Evolutionary conservation across 2,329 filamentous ascomycete species (phyloP), one percentile per base, ranked within the genome.

Genomic region (Aspergillus fructus): DNA sequence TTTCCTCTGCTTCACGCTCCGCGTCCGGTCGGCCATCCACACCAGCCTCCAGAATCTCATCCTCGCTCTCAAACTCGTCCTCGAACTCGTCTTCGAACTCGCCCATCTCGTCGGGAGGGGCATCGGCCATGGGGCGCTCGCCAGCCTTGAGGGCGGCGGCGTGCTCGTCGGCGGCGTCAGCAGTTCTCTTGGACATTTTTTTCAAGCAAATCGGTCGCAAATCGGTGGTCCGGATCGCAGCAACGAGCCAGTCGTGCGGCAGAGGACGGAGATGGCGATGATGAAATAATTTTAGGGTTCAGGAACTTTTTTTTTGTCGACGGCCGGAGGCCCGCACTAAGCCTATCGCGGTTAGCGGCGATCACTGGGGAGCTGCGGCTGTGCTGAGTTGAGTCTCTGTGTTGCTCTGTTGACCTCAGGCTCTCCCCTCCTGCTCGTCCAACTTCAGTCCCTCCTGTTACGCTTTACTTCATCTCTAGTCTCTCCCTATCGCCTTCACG

Each of bases 41-140:
- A 60, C 93, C 93, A 4, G 94, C 93, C 78, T 97, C 93, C 59
- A 97, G 78, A 52, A 97, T 90, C 75, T 97, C 93, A 73, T 97
- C 93, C 68, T 89, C 88, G 66, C 87, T 96, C 81, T 97, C 93
- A 66, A 93, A 97, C 71, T 97, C 93, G 77, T 97, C 94, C 71
- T 96, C 94, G 62, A 96, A 97, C 65, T 97, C 90, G 65, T 85
- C 83, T 67, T 90, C 85, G 52, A 90, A 82, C 58, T 89, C 89
- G 62, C 83, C 81, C 59, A 77, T 80, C 55, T 85, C 83, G 62
- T 81, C 76, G 63, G 80, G 74, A 71, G 76, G 77, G 62, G 72
- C 72, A 53, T 78, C 74, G 50, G 73, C 71, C 62, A 84, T 75
- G 59, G 85, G 85, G 33, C 85, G 79, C 60, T 85, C 83, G 58